Evolutionary conservation across 306 rosid genomes (phyloP), one percentile per base, ranked within the genome.

Genomic region (Ammopiptanthus mongolicus): DNA sequence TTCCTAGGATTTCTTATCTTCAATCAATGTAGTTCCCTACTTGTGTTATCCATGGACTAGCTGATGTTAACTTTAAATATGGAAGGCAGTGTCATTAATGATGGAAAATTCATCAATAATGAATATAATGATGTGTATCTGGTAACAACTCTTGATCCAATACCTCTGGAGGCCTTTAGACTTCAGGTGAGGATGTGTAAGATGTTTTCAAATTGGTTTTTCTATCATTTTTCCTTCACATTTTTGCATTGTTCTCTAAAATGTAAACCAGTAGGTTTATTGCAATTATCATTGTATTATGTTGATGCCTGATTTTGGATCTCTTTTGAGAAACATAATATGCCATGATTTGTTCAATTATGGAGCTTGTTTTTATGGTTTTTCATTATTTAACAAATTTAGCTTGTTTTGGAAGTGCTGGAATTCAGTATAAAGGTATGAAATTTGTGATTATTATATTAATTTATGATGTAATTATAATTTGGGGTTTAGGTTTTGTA

Each of bases 71-170:
- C 69, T 53, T 83, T 76, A 70, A 18, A 65, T 84, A 58, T 81
- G 33, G 58, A 83, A 42, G 84, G 88, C 96, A 92, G 98, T 78
- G 88, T 86, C 72, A 73, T 71, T 74, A 91, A 91, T 82, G 88
- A 87, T 29, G 97, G 97, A 21, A 90, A 79, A 22, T 91, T 46
- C 85, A 87, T 95, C 82, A 87, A 90, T 76, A 91, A 95, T 77
- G 98, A 92, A 81, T 95, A 82, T 74, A 65, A 82, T 61, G 98
- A 95, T 77, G 98, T 95, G 13, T 95, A 90, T 83, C 82, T 95
- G 79, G 96, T 95, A 28, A 95, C 97, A 71, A 95, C 96, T 59
- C 22, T 86, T 61, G 87, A 91, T 82, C 98, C 93, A 29, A 90
- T 95, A 71, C 98, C 98, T 65, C 71, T 86, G 18, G 96, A 90